phyloP scores from a whole-genome alignment of 1,284 basidiomycete species.

The Leccinum huronense region DNA sequence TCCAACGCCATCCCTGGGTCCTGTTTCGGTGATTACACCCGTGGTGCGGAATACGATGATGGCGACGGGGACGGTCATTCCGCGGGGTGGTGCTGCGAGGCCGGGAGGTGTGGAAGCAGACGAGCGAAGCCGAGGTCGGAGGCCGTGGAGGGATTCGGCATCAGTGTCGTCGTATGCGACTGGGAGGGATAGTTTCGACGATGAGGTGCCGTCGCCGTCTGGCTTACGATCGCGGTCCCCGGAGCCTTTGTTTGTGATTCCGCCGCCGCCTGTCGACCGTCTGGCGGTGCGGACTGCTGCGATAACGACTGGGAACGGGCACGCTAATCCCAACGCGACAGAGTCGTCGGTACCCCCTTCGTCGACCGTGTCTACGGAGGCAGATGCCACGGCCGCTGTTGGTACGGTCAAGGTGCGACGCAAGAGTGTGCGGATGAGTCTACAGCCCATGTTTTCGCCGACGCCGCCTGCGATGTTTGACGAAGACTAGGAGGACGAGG shows the following conservation, averaged over 20 bases:
- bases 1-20: conserved; percentile 37
- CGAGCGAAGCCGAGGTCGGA: background rate
- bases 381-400: conserved; percentile 24
- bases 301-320: too few relatives aligned
- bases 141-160: conserved; percentile 20
- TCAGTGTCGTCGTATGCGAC: conserved; percentile 60
- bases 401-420: conserved; percentile 43
- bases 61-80: background rate
- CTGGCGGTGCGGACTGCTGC: background rate
- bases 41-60: background rate
- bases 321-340: too few relatives aligned
- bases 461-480: conserved; percentile 55
- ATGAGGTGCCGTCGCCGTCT: conserved; percentile 23
- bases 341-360: too few relatives aligned
- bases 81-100: background rate
- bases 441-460: conserved; percentile 68
- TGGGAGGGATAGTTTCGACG: conserved; percentile 46
- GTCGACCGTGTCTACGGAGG: conserved; percentile 6
- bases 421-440: conserved; percentile 73
- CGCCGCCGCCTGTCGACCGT: conserved; percentile 28
- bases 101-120: background rate
- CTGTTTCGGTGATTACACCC: background rate
- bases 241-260: conserved; percentile 18
- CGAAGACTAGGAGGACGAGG: too few relatives aligned
- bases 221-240: background rate